phyloP scores from a whole-genome alignment of 352 stramenopile genomes.

The Phytopythium boreale region DNA sequence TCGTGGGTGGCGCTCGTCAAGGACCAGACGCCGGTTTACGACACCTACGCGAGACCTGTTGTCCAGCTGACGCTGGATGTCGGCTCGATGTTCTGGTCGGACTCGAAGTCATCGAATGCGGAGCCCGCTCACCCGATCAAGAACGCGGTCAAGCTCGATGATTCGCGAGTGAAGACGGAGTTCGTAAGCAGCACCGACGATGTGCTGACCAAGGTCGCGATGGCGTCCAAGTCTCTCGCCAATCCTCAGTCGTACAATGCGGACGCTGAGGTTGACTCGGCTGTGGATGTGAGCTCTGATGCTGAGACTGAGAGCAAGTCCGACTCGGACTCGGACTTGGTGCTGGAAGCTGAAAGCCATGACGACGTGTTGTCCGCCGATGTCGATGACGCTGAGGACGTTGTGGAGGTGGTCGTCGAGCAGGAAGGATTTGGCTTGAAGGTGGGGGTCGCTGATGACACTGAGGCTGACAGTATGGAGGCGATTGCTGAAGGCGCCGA shows the following conservation, averaged over 20 bases:
- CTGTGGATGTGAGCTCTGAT: conserved; percentile 4
- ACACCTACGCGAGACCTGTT: conserved; percentile 34
- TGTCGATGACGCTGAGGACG: not conserved
- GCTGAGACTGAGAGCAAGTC: conserved; percentile 1
- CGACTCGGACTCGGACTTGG: not conserved
- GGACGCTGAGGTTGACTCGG: not conserved
- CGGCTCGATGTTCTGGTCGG: conserved; percentile 22
- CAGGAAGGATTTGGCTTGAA: conserved; percentile 9
- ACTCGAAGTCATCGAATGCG: not conserved
- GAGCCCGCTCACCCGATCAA: conserved; percentile 6
- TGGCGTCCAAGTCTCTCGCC: conserved; percentile 32
- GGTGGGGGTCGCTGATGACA: conserved; percentile 1
- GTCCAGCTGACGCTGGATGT: conserved; percentile 28
- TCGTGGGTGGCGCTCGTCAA: conserved; percentile 32
- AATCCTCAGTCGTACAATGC: conserved; percentile 1
- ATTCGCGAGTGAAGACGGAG: conserved; percentile 5
- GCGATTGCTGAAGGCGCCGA: too few relatives aligned
- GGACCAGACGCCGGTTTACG: conserved; percentile 29
- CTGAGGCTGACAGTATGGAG: too few relatives aligned
- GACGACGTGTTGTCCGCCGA: not conserved
- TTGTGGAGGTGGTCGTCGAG: conserved; percentile 10
- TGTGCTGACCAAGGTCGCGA: conserved; percentile 24
- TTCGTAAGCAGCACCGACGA: conserved; percentile 3
- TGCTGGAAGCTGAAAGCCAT: not conserved
- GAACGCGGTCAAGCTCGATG: not conserved